Conservation (phyloP, 108 stramenopile genomes). For the Epithemia pelagica region DNA sequence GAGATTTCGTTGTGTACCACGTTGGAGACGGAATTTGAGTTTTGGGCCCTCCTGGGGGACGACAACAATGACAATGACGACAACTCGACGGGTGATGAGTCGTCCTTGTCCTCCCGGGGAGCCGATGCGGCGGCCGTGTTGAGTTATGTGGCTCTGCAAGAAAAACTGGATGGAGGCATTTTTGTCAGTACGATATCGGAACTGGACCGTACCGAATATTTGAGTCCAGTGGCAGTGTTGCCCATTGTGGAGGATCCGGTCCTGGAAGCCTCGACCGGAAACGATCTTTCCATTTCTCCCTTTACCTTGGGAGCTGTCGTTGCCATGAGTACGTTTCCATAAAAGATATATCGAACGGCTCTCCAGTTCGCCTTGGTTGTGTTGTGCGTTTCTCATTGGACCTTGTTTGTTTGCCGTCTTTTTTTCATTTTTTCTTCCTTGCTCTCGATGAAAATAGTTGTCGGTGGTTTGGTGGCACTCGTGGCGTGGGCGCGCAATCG, state of each 20-base stretch:
- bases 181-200: conserved; percentile 13
- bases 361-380: neutral
- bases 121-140: neutral
- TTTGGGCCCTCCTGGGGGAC: neutral
- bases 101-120: neutral
- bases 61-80: too few species aligned
- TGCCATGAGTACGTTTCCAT: conserved; percentile 20
- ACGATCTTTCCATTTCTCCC: conserved; percentile 9
- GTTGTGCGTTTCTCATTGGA: neutral
- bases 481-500: conserved; percentile 29
- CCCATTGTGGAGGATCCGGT: neutral
- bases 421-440: too few species aligned
- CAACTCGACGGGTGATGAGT: neutral
- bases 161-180: conserved; percentile 16
- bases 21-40: neutral
- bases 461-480: conserved; percentile 33
- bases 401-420: too few species aligned
- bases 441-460: neutral
- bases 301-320: conserved; percentile 45
- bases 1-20: neutral
- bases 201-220: conserved; percentile 15
- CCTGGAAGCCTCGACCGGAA: neutral
- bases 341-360: too few species aligned
- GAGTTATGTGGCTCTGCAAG: conserved; percentile 11
- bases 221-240: conserved; percentile 24